Evolutionary conservation across 2,329 filamentous ascomycete genomes (phyloP), one percentile per base, ranked within the genome.

Genomic region (Colletotrichum cereale): DNA sequence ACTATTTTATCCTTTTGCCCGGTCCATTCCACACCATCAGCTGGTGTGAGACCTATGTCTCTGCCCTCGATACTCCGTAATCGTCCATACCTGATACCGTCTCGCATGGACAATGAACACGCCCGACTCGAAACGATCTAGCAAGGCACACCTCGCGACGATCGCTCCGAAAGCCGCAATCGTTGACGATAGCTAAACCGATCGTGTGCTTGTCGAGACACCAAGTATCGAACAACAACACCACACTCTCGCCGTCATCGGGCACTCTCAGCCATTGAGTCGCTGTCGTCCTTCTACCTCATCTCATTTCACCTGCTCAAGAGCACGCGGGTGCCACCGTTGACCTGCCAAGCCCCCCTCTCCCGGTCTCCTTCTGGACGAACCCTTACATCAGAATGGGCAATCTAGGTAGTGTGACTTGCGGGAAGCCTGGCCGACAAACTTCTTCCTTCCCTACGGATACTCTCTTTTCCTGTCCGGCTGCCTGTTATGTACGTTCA

Each of bases 1-100:
- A 21, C 16, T 29, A 7, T 16, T n/a, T 24, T 26, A 29, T 29
- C 29, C 12, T 50, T 24, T 50, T 10, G 21, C 18, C 57, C 34
- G 24, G n/a, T 48, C 58, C 58, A 47, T 44, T 50, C 34, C 66
- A 65, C 44, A 21, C 52, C 52, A 65, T 44, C 48, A 26, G 36
- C 42, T 63, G 44, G 44, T 21, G 26, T 57, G 36, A 69, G 62
- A 66, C 52, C 31, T 47, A 11, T 69, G 53, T 66, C 55, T 69
- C 44, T 56, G 67, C 14, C 56, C 31, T 42, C 16, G 34, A 67
- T 55, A 44, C 31, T 42, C 16, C 26, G 62, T 55, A 44, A 58
- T 42, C 36, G 12, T 56, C 40, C 44, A 31, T 58, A 44, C 34
- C 44, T 47, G 52, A 47, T 24, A 5, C 31, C 31, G 67, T 61